Conservation (phyloP, 768 basidiomycete species). For the Suillus discolor region DNA sequence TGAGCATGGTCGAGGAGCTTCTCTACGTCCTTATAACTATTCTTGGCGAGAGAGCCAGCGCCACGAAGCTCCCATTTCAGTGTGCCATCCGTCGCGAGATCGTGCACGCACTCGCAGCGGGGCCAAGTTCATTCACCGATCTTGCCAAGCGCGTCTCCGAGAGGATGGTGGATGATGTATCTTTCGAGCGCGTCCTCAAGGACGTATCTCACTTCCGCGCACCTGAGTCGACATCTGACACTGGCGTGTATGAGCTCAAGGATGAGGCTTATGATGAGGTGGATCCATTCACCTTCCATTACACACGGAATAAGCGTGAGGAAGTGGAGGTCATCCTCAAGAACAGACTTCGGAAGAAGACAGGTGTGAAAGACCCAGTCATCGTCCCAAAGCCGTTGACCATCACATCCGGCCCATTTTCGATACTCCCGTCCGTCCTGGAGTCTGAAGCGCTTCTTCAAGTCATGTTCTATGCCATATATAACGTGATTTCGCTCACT, state of each 20-base stretch:
- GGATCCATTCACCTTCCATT: slow-evolving; percentile 96
- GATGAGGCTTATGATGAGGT: slow-evolving; percentile 84
- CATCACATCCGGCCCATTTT: slow-evolving; percentile 71
- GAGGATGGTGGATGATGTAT: slow-evolving; percentile 79
- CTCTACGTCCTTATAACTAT: slow-evolving; percentile 87
- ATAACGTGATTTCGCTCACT: slow-evolving; percentile 71
- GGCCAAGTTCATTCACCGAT: slow-evolving; percentile 87
- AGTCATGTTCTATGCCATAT: slow-evolving; percentile 80
- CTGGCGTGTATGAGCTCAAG: slow-evolving; percentile 87
- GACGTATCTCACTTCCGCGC: slow-evolving; percentile 82
- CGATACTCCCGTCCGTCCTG: slow-evolving; percentile 61
- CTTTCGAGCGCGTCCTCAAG: slow-evolving; percentile 76
- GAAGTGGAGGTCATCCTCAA: slow-evolving; percentile 82
- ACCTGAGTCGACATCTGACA: slow-evolving; percentile 77
- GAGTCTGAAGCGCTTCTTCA: slow-evolving; percentile 74
- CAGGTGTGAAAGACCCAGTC: slow-evolving; percentile 64
- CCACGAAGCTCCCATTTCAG: slow-evolving; percentile 65
- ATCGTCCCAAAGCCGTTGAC: slow-evolving; percentile 73
- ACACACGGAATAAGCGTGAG: slow-evolving; percentile 90
- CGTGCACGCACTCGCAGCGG: slow-evolving; percentile 87
- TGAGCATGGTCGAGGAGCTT: slow-evolving; percentile 90
- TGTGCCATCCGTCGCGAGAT: slow-evolving; percentile 79
- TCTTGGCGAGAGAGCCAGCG: slow-evolving; percentile 78
- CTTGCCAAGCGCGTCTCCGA: slow-evolving; percentile 91
- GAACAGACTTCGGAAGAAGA: slow-evolving; percentile 65